Base-by-base conservation (phyloP, 306 rosid species). In the Malus sieversii region DNA sequence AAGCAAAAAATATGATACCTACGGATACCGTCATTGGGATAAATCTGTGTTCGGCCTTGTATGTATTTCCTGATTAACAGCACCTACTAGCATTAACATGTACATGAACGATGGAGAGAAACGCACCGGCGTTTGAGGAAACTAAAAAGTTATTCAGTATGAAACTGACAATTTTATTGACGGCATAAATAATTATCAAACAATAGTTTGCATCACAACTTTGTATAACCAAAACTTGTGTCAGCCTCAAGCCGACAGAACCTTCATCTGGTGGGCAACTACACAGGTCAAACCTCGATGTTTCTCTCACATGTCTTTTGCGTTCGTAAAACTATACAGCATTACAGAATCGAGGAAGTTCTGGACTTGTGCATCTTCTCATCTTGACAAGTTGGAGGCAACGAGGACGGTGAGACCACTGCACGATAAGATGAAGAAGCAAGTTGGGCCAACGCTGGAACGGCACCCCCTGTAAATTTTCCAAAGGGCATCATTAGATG, bases 361-460 rank as follows among this genome's bases (percentile, higher is more conserved):
- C 83, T 90, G 68, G 98, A 91, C 61, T 91, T 75, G 77, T 83
- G 88, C 74, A 84, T 76, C 82, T 91, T 84, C 11, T 88, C 97
- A 23, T 88, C 90, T 29, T 86, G 72, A 8, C 95, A 85, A 65
- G 90, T 75, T 32, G 78, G 63, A 15, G 93, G 85, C 13, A 84
- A 80, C 32, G 77, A 33, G 48, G 83, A 79, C 8, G 88, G 80
- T 73, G 98, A 85, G 71, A 79, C 33, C 20, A 83, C 78, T 1
- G 97, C 87, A 6, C 88, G 84, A 86, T 94, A 94, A 20, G 96
- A 90, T 10, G 98, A 90, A 59, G 98, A 87, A 85, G 80, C 86
- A 70, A 94, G 96, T 80, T 94, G 98, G 25, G 96, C 87, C 40
- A 88, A 7, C 25, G 96, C 90, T 45, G 96, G 98, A 85, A 88